phyloP scores from a whole-genome alignment of 1,139 yeast genomes.

The Blastobotrys persicus region DNA sequence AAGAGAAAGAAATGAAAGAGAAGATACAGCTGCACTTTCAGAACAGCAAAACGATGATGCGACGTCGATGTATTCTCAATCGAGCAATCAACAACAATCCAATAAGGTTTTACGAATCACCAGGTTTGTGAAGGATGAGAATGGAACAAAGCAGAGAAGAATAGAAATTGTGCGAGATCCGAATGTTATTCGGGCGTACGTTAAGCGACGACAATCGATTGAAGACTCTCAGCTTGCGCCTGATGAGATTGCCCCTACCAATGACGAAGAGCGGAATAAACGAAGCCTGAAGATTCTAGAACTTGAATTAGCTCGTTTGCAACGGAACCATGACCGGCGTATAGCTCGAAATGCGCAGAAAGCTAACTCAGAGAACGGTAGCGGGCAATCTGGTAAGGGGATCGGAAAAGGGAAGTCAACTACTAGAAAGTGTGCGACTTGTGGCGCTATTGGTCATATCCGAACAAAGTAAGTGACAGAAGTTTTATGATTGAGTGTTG shows the following conservation, averaged over 20 bases:
- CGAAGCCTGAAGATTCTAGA: constrained; percentile 76
- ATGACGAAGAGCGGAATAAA: constrained; percentile 80
- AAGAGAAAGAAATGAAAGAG: constrained; percentile 38
- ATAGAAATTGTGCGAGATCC: constrained; percentile 81
- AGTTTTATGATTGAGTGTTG: constrained; percentile 6
- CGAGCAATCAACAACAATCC: constrained; percentile 25
- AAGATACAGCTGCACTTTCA: constrained; percentile 24
- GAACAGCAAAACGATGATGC: constrained; percentile 33
- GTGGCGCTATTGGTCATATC: constrained; percentile 95
- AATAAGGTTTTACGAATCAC: constrained; percentile 67
- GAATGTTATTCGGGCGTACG: constrained; percentile 80
- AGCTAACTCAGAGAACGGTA: constrained; percentile 38
- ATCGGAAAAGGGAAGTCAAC: constrained; percentile 55
- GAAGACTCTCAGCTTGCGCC: constrained; percentile 65
- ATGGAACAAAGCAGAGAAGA: constrained; percentile 81
- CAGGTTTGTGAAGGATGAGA: constrained; percentile 76
- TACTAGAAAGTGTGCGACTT: constrained; percentile 84
- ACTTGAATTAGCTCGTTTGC: constrained; percentile 80
- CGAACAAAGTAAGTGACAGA: constrained; percentile 54
- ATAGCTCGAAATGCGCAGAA: constrained; percentile 52
- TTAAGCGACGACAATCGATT: constrained; percentile 70
- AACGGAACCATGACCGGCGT: constrained; percentile 67
- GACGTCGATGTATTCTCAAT: constrained; percentile 36
- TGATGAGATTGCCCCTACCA: constrained; percentile 74
- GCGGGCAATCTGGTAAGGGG: constrained; percentile 32